Evolutionary conservation across 2,329 filamentous ascomycete species (phyloP), one percentile per base, ranked within the genome.

Genomic region (Nigrospora osmanthi): DNA sequence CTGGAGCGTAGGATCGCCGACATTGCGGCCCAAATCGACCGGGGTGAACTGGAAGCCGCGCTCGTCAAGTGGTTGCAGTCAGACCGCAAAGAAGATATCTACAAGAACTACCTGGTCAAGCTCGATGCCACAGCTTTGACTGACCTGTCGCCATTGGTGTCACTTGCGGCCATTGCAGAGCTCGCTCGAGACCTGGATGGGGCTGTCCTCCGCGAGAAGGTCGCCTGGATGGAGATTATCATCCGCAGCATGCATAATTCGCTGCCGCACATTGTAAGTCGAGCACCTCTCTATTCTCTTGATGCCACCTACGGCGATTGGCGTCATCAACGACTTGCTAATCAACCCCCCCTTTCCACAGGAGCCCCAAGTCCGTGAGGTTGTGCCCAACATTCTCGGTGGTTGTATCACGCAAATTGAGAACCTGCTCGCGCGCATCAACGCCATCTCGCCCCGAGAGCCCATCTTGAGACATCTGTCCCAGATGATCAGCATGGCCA

Each of bases 51-150:
- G 45, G 81, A 85, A 55, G 74, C 78, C 43, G 82, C 78, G 36
- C 73, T 83, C 58, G 73, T 85, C 46, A 75, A 76, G 48, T 85
- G 81, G 81, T 75, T 85, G 45, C 81, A 86, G 62, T 75, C 75
- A 52, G 75, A 73, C 14, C 72, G 76, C 32, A 75, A 81, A 58
- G 73, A 81, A 47, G 76, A 81, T 48, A 75, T 85, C 42, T 86
- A 84, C 60, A 70, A 75, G 31, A 67, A 72, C 50, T 75, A 75
- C 42, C 67, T 80, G 39, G 64, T 66, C 40, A 72, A 73, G 48
- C 71, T 72, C 57, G 65, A 71, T 52, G 72, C 75, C 1, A 64
- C 68, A 14, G 71, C 77, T 49, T 69, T 85, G 47, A 71, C 71
- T 46, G 71, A 72, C 31, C 61, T 85, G 42, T 78, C 78, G 40